These are phyloP conservation scores for Fonsecaea pedrosoi DNA, from an alignment of 2,329 filamentous ascomycete species.

Conservation along the genomic window DNA sequence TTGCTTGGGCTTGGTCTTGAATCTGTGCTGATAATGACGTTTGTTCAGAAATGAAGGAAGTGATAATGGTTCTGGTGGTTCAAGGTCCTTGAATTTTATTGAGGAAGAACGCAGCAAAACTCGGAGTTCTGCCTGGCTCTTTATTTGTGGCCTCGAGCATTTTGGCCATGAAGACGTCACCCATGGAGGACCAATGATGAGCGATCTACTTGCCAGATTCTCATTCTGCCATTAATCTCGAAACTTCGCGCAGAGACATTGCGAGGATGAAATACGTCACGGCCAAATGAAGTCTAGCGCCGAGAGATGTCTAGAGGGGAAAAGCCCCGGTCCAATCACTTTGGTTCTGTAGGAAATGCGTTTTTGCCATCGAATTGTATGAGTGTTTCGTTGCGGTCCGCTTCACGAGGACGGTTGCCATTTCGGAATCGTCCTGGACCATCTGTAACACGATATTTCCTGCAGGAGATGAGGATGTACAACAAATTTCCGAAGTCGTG, in stretches of 20 bases:
- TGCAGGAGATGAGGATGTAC: background rate
- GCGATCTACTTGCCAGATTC: conserved; percentile 1
- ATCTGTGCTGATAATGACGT: background rate
- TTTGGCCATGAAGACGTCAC: background rate
- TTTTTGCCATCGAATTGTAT: too few relatives aligned
- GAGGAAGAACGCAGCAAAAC: background rate
- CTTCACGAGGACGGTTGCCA: too few relatives aligned
- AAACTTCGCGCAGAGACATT: conserved; percentile 17
- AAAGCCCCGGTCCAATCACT: conserved; percentile 12
- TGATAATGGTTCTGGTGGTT: background rate
- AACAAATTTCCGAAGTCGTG: background rate
- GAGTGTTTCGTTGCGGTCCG: too few relatives aligned
- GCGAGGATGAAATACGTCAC: background rate
- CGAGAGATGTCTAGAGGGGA: background rate
- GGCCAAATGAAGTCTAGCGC: conserved; percentile 5
- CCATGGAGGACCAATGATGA: background rate
- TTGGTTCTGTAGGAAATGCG: background rate
- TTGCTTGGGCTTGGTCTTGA: background rate
- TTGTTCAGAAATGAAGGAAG: background rate
- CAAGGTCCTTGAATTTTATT: background rate
- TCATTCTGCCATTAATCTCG: conserved; percentile 11
- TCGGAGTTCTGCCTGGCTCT: background rate
- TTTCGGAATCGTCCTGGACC: too few relatives aligned
- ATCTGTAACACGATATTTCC: too few relatives aligned
- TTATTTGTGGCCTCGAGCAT: background rate